These are phyloP conservation scores for Coemansia interrupta DNA, from an alignment of 192 early-diverging fungal species.

Conservation along the genomic window DNA sequence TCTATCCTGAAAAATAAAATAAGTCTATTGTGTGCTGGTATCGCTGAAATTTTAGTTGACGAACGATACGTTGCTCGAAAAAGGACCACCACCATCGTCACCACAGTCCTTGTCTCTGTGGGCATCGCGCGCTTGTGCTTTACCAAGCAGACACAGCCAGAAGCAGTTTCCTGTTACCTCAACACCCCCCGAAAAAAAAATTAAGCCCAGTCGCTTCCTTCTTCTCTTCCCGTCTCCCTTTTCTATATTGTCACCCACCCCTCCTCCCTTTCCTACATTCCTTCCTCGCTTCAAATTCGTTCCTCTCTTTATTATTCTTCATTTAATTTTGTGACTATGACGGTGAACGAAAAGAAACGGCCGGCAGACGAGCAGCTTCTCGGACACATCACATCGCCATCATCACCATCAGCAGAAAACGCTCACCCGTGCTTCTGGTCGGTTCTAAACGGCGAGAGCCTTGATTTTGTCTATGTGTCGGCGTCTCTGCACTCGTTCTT, in stretches of 20 bases:
- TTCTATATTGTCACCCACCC: neutral
- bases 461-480: conserved; percentile 48
- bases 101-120: no score
- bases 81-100: neutral
- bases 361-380: conserved; percentile 20
- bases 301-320: neutral
- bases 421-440: conserved; percentile 51
- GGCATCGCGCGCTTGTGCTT: neutral
- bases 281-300: neutral
- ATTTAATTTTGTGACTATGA: conserved; percentile 21
- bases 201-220: neutral
- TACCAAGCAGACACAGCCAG: neutral
- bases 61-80: neutral
- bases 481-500: conserved; percentile 40
- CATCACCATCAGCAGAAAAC: conserved; percentile 7
- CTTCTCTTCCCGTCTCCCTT: neutral
- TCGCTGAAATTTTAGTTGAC: neutral
- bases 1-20: neutral
- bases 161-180: neutral
- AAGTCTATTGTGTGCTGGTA: neutral
- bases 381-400: neutral
- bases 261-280: neutral
- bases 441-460: conserved; percentile 43
- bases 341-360: conserved; percentile 43
- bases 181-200: neutral